These are phyloP conservation scores for Chlorella sp. DNA, from an alignment of 139 green algal species.

Conservation along the genomic window DNA sequence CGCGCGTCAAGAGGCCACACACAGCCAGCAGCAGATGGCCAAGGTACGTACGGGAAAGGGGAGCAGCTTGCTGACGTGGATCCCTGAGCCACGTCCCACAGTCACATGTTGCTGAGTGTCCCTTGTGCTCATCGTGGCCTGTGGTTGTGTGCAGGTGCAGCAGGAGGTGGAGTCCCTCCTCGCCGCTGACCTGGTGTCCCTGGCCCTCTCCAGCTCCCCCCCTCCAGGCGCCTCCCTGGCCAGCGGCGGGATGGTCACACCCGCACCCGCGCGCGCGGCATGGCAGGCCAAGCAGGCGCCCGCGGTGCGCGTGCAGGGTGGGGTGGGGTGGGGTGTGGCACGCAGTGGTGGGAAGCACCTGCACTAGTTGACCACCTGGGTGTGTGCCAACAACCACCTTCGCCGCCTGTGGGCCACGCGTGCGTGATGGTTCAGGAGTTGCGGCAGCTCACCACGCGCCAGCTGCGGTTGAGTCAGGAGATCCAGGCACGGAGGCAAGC, in stretches of 20 bases:
- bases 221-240: too few species aligned
- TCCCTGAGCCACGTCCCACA: too few species aligned
- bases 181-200: neutral
- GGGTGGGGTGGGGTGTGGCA: neutral
- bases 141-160: conserved; percentile 3
- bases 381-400: too few species aligned
- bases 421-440: conserved; percentile 1
- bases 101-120: too few species aligned
- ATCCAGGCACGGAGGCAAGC: conserved; percentile 1
- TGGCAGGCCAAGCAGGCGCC: neutral
- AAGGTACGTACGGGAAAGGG: too few species aligned
- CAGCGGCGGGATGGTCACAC: neutral
- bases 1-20: conserved; percentile 15
- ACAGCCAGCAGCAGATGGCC: conserved; percentile 5
- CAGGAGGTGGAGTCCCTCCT: conserved; percentile 24
- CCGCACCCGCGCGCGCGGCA: neutral
- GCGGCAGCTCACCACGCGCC: neutral
- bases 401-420: too few species aligned
- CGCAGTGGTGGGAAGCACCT: neutral
- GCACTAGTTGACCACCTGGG: neutral
- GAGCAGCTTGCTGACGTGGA: too few species aligned
- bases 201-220: too few species aligned
- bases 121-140: too few species aligned
- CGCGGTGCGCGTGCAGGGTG: neutral
- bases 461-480: conserved; percentile 3